Conservation (phyloP, 129 eudicot genomes). For the Artemisia tridentata region DNA sequence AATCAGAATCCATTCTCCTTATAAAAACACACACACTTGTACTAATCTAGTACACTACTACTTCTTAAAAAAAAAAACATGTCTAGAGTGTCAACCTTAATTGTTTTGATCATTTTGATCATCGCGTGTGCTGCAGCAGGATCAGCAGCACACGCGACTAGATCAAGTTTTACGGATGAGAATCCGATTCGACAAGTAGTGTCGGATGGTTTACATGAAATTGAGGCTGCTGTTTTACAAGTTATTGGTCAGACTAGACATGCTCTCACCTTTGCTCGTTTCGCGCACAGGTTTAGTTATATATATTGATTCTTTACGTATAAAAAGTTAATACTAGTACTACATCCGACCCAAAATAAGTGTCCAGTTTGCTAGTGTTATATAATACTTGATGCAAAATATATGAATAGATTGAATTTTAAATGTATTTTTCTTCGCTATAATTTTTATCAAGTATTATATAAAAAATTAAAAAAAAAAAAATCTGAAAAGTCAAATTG, state of each 20-base stretch:
- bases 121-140: conserved; percentile 34
- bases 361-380: too few relatives aligned
- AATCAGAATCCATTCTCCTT: neutral
- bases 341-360: too few relatives aligned
- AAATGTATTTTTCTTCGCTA: too few relatives aligned
- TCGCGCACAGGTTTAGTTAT: conserved; percentile 60
- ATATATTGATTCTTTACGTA: neutral
- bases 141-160: conserved; percentile 26
- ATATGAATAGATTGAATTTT: too few relatives aligned
- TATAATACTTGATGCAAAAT: too few relatives aligned
- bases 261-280: conserved; percentile 89
- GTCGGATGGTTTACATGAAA: conserved; percentile 54
- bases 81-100: conserved; percentile 23
- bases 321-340: too few relatives aligned
- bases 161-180: conserved; percentile 51
- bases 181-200: conserved; percentile 89
- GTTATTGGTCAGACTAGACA: conserved; percentile 67
- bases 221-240: conserved; percentile 46
- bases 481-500: too few relatives aligned
- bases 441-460: too few relatives aligned
- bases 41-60: neutral
- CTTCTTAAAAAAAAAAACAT: conserved; percentile 5
- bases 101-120: conserved; percentile 28
- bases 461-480: too few relatives aligned
- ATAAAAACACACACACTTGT: neutral